Percentiles rank a stretch among this genome's conserved stretches.
These are phyloP conservation scores for Paramecium biaurelia DNA, from an alignment of 73 alveolate genomes.

Conservation along the genomic window DNA sequence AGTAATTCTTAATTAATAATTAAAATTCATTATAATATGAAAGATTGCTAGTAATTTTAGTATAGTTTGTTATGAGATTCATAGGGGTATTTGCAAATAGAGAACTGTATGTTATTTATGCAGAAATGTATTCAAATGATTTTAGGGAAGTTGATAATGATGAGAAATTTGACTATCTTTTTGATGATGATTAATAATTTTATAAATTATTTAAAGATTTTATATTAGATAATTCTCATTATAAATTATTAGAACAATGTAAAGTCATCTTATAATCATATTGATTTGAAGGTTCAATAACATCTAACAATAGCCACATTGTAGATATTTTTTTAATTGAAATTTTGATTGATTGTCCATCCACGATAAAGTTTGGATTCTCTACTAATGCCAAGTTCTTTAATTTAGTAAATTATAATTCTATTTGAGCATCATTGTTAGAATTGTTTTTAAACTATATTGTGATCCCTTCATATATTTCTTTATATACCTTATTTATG, in stretches of 20 bases:
- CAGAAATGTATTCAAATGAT: slow-evolving; percentile 24
- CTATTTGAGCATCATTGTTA: background rate
- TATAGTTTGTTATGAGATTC: slow-evolving; percentile 55
- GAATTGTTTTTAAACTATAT: background rate
- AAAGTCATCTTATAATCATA: background rate
- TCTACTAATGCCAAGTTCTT: background rate
- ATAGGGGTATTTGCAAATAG: slow-evolving; percentile 49
- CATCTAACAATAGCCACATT: background rate
- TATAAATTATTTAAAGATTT: background rate
- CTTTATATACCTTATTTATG: background rate
- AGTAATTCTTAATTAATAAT: background rate
- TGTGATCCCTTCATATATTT: background rate
- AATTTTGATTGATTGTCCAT: background rate
- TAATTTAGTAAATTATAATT: background rate
- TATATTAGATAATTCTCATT: background rate
- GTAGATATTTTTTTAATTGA: background rate
- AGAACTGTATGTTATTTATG: slow-evolving; percentile 44
- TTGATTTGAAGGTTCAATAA: background rate
- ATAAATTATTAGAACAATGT: background rate
- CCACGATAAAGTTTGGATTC: background rate
- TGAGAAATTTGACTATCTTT: background rate
- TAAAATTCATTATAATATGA: background rate
- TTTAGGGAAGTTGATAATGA: background rate
- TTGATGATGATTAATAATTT: background rate
- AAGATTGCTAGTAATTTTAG: background rate